These are phyloP conservation scores for Eucalyptus polyanthemos DNA, from an alignment of 345 rosid species.

Conservation along the genomic window DNA sequence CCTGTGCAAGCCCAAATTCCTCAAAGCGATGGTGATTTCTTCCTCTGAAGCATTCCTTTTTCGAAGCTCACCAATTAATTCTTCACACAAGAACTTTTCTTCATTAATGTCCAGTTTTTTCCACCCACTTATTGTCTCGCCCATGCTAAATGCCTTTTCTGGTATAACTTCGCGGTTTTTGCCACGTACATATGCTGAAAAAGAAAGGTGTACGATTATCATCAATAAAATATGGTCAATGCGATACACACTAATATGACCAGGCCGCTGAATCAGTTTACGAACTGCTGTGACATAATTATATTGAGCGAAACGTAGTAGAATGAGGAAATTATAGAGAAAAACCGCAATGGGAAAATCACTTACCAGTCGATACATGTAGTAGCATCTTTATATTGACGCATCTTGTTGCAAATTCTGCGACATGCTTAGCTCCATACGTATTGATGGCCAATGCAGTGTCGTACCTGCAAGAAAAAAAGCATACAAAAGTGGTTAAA, in stretches of 20 bases:
- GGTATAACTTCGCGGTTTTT: neutral
- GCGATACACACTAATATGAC: neutral
- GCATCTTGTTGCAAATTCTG: neutral
- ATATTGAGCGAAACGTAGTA: neutral
- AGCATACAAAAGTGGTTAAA: neutral
- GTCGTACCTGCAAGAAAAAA: neutral
- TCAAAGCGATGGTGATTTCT: neutral
- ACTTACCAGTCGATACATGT: neutral
- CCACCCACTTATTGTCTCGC: slow-evolving; percentile 2
- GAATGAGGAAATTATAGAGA: neutral
- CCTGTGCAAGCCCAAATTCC: slow-evolving; percentile 7
- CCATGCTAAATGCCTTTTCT: slow-evolving; percentile 2
- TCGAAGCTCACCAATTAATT: neutral
- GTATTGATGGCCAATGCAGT: neutral
- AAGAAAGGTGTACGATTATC: neutral
- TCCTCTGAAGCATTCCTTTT: neutral
- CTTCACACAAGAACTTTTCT: neutral
- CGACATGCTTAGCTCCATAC: neutral
- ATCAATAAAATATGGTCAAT: neutral
- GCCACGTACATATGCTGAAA: slow-evolving; percentile 6
- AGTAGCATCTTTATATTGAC: neutral
- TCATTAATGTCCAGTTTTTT: neutral
- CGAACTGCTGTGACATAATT: neutral
- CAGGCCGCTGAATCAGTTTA: neutral
- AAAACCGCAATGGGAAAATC: neutral